Percentiles rank a stretch among this genome's conserved stretches.
Conservation (phyloP, 345 rosid species). For the Chamaenerion angustifolium region DNA sequence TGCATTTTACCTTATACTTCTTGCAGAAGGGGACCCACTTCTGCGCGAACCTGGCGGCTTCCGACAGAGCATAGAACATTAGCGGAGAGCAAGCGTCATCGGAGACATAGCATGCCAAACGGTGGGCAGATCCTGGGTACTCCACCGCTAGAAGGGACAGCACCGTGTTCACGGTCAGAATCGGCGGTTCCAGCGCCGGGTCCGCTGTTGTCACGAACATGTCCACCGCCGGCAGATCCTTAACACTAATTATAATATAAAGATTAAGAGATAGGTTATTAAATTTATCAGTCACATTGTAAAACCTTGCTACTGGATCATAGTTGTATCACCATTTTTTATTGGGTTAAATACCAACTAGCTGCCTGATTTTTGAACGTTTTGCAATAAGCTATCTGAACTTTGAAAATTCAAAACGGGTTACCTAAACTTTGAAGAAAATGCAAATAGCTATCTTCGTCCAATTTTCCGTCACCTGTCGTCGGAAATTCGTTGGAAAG, state of each 20-base stretch:
- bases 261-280: no score
- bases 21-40: conserved; percentile 70
- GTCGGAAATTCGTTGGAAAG: no score
- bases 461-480: no score
- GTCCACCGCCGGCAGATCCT: conserved; percentile 42
- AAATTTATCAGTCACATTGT: no score
- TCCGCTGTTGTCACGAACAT: conserved; percentile 45
- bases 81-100: conserved; percentile 49
- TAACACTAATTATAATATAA: conserved; percentile 11
- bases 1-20: conserved; percentile 28
- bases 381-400: no score
- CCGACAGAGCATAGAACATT: conserved; percentile 40
- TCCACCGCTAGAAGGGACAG: conserved; percentile 41
- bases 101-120: conserved; percentile 42
- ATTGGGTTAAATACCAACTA: no score
- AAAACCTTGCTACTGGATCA: no score
- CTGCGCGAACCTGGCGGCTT: conserved; percentile 49
- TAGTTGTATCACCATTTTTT: no score
- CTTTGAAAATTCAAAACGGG: no score
- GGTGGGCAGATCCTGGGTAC: conserved; percentile 26
- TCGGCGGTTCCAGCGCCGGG: conserved; percentile 30
- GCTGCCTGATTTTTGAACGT: no score
- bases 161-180: conserved; percentile 34
- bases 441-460: no score
- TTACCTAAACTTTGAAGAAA: no score